Percentiles rank a stretch among this genome's conserved stretches.
Evolutionary conservation across 306 rosid species (phyloP).

Genomic region (Vachellia collinsii): DNA sequence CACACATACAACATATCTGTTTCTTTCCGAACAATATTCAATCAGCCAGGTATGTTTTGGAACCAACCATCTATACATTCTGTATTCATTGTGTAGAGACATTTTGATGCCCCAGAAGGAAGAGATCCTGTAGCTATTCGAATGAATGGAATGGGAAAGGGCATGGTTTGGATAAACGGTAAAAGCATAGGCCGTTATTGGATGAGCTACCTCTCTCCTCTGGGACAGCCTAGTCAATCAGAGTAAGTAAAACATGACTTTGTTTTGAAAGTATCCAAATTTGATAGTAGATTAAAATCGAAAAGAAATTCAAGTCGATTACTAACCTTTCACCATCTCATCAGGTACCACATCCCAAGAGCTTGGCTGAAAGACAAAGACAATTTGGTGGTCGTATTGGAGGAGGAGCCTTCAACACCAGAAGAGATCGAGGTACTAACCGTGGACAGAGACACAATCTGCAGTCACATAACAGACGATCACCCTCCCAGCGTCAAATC

Average conservation of each 20-base stretch:
- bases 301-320: background rate
- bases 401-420: slow-evolving; percentile 62
- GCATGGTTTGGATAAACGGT: slow-evolving; percentile 87
- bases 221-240: slow-evolving; percentile 64
- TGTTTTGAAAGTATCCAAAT: background rate
- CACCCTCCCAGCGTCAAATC: slow-evolving; percentile 64
- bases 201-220: slow-evolving; percentile 73
- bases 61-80: background rate
- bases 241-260: slow-evolving; percentile 58
- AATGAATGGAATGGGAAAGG: slow-evolving; percentile 84
- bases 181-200: slow-evolving; percentile 78
- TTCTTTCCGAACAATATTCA: slow-evolving; percentile 4
- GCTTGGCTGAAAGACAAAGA: slow-evolving; percentile 49
- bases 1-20: background rate
- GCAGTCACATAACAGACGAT: slow-evolving; percentile 59
- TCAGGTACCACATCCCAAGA: slow-evolving; percentile 93
- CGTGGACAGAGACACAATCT: slow-evolving; percentile 74
- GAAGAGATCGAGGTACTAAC: slow-evolving; percentile 45
- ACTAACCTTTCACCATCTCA: background rate
- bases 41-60: slow-evolving; percentile 4
- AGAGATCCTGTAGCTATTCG: slow-evolving; percentile 65
- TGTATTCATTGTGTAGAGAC: slow-evolving; percentile 52
- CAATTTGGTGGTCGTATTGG: slow-evolving; percentile 72
- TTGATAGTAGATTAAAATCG: background rate
- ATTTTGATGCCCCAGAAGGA: slow-evolving; percentile 74